These are phyloP conservation scores for Casuarina cunninghamiana DNA, from an alignment of 306 rosid genomes.

Conservation along the genomic window DNA sequence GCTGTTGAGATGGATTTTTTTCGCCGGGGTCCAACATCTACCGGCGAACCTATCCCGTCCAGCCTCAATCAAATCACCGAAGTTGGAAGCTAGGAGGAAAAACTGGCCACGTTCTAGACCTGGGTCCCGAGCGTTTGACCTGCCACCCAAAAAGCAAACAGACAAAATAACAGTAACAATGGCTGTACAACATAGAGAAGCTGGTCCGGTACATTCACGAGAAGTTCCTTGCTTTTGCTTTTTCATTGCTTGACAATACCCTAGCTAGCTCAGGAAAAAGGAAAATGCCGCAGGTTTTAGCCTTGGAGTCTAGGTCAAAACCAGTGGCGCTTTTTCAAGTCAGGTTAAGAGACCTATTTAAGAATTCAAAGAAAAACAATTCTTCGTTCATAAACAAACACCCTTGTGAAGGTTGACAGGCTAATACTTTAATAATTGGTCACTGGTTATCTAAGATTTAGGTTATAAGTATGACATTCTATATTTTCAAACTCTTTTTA, in stretches of 20 bases:
- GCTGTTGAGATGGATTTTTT: slow-evolving; percentile 18
- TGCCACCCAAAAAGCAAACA: neutral
- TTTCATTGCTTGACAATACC: neutral
- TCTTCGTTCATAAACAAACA: too few relatives aligned
- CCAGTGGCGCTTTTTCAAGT: too few relatives aligned
- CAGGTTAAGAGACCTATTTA: too few relatives aligned
- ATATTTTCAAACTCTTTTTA: too few relatives aligned
- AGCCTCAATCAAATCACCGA: slow-evolving; percentile 28
- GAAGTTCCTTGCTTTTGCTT: neutral
- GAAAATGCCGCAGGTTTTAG: neutral
- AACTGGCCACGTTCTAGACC: slow-evolving; percentile 17
- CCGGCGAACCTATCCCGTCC: neutral
- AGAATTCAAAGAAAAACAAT: too few relatives aligned
- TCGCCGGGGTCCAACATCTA: slow-evolving; percentile 2
- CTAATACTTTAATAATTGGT: too few relatives aligned
- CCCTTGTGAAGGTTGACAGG: too few relatives aligned
- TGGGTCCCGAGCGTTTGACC: slow-evolving; percentile 20
- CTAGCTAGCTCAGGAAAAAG: neutral
- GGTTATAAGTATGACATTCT: too few relatives aligned
- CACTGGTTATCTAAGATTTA: too few relatives aligned
- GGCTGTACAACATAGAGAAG: neutral
- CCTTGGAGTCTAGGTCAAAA: too few relatives aligned
- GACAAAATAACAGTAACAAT: slow-evolving; percentile 16
- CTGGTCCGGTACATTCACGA: neutral
- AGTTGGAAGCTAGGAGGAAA: neutral